Percentiles rank a stretch among this genome's conserved stretches.
Conservation (phyloP, 163 green algal genomes). For the Chlamydomonas reinhardtii region DNA sequence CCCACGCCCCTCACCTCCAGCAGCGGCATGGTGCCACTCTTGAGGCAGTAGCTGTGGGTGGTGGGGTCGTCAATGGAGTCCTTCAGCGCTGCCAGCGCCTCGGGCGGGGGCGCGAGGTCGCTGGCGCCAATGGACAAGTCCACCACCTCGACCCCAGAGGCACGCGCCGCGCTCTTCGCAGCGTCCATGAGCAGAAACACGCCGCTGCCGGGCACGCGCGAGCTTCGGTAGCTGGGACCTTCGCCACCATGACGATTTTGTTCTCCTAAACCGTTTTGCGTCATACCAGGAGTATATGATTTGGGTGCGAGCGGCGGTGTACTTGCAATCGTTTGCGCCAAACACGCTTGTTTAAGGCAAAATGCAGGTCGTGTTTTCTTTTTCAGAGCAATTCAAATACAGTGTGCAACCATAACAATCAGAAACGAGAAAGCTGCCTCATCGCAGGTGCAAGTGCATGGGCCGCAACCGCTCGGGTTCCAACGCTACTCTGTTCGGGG, state of each 20-base stretch:
- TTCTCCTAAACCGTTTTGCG: too few relatives aligned
- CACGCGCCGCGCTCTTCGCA: slow-evolving; percentile 40
- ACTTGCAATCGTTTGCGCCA: too few relatives aligned
- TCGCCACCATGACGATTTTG: not conserved
- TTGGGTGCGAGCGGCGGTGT: too few relatives aligned
- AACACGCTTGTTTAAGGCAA: too few relatives aligned
- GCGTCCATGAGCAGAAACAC: slow-evolving; percentile 58
- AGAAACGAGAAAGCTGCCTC: too few relatives aligned
- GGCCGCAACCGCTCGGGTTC: too few relatives aligned
- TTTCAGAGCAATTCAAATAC: too few relatives aligned
- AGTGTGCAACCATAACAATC: too few relatives aligned
- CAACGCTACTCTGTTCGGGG: too few relatives aligned
- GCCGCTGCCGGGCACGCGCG: slow-evolving; percentile 37
- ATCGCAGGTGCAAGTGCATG: too few relatives aligned
- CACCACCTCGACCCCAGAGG: slow-evolving; percentile 30
- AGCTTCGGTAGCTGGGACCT: slow-evolving; percentile 27
- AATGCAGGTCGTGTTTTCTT: too few relatives aligned
- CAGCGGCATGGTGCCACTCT: slow-evolving; percentile 62
- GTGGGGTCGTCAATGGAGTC: slow-evolving; percentile 57
- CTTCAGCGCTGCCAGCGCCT: slow-evolving; percentile 54
- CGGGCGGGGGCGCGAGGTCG: slow-evolving; percentile 52
- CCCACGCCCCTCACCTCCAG: slow-evolving; percentile 49
- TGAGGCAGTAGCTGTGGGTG: slow-evolving; percentile 68
- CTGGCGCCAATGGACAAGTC: slow-evolving; percentile 63
- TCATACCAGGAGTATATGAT: too few relatives aligned